These are phyloP conservation scores for Candida qinlingensis DNA, from an alignment of 805 yeast species.

Conservation along the genomic window DNA sequence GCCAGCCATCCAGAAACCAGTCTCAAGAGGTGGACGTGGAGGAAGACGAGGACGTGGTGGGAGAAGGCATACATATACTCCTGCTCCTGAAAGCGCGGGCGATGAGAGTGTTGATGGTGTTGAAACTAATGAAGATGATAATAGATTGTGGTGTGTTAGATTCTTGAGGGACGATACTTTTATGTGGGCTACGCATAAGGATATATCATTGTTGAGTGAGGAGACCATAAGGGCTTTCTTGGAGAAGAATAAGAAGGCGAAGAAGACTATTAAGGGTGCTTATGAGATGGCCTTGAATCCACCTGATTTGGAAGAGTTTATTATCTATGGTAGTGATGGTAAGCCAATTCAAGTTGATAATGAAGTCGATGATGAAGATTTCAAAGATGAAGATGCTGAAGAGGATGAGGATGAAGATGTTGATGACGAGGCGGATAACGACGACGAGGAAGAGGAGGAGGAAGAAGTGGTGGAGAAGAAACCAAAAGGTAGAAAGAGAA, in stretches of 20 bases:
- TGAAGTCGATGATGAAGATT: constrained; percentile 29
- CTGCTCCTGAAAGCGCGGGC: not conserved
- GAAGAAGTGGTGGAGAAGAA: constrained; percentile 1
- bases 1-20: constrained; percentile 13
- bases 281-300: constrained; percentile 51
- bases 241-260: constrained; percentile 30
- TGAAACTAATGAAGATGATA: constrained; percentile 2
- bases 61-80: not conserved
- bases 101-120: not conserved
- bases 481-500: constrained; percentile 14
- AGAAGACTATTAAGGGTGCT: constrained; percentile 43
- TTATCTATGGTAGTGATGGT: constrained; percentile 37
- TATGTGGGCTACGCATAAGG: constrained; percentile 56
- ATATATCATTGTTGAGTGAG: constrained; percentile 40
- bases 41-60: constrained; percentile 6
- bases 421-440: constrained; percentile 24
- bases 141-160: constrained; percentile 46
- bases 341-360: constrained; percentile 30
- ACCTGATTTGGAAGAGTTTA: constrained; percentile 41
- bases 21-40: constrained; percentile 2
- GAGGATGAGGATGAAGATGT: constrained; percentile 24
- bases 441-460: constrained; percentile 14
- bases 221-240: constrained; percentile 39
- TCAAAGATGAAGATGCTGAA: constrained; percentile 27
- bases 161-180: constrained; percentile 71